Percentiles rank a stretch among this genome's conserved stretches.
Conservation (phyloP, 345 rosid genomes). For the Bruguiera sexangula region DNA sequence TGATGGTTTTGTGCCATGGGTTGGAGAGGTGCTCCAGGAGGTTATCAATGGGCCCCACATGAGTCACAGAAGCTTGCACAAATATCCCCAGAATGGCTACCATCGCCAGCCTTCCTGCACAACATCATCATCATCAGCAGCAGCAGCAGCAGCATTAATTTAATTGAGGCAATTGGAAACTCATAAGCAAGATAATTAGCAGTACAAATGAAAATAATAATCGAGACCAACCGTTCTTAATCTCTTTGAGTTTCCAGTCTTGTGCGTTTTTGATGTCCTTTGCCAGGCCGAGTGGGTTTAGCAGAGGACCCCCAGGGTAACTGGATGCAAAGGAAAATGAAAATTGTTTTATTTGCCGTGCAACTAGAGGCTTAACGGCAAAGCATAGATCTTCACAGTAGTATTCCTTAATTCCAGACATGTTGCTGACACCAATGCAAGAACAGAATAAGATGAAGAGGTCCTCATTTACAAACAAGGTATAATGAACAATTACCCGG, state of each 20-base stretch:
- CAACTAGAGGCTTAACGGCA: neutral
- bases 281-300: slow-evolving; percentile 89
- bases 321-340: slow-evolving; percentile 27
- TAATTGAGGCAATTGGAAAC: neutral
- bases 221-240: slow-evolving; percentile 62
- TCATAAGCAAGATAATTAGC: neutral
- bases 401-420: neutral
- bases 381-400: neutral
- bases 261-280: slow-evolving; percentile 64
- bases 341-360: too few species aligned
- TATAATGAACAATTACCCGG: slow-evolving; percentile 49
- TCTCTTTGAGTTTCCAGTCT: slow-evolving; percentile 87
- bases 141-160: neutral
- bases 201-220: neutral
- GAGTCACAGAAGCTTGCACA: slow-evolving; percentile 87
- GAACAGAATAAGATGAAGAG: neutral
- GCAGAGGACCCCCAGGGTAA: slow-evolving; percentile 91
- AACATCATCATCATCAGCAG: too few species aligned
- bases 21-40: slow-evolving; percentile 78
- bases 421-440: neutral
- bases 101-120: slow-evolving; percentile 86
- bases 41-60: slow-evolving; percentile 85
- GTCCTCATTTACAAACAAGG: neutral
- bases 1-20: slow-evolving; percentile 88
- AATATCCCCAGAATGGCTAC: slow-evolving; percentile 85